Base-by-base conservation (phyloP, 257 asterid genomes). In the Sherardia arvensis region DNA sequence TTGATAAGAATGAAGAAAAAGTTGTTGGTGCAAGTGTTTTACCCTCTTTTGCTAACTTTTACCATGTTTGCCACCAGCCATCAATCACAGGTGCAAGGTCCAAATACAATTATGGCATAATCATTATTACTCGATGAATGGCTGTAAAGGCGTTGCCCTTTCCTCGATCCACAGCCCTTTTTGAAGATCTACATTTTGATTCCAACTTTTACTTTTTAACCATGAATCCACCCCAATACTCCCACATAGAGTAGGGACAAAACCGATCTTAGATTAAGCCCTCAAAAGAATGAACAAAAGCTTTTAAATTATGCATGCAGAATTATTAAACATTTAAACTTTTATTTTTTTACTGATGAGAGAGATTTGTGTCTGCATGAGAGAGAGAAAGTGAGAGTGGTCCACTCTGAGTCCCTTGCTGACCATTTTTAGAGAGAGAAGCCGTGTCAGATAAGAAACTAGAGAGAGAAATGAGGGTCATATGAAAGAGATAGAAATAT, bases 361-460 rank as follows among this genome's bases (percentile, higher is more conserved):
- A 18, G 15, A 45, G 26, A 59, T 11, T 28, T 38, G 38, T 33
- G 47, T 28, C 9, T 34, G 61, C 26, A 43, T 57, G 68, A 51
- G 32, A 49, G 56, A 10, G 61, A 69, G 66, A 67, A 75, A 66
- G 78, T 49, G 63, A 67, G 59, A 58, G 88, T 79, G 93, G 90
- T 89, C 97, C 95, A 83, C 65, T 45, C 70, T 64, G 83, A 85
- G 94, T 82, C 84, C 72, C 79, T 76, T 82, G 88, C 91, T 87
- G 84, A 78, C 95, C 88, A 85, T 78, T 83, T 81, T 71, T 73
- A 70, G 56, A 49, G 74, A 80, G 72, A 81, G 74, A 77, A 78
- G 80, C 77, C 85, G 81, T 82, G 86, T 80, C 72, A 78, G 83
- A 73, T 77, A 77, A 79, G 88, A 66, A 74, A 77, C 77, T 66